Evolutionary conservation across 2,329 filamentous ascomycete genomes (phyloP), one percentile per base, ranked within the genome.

Genomic region (Pseudogymnoascus sp.): DNA sequence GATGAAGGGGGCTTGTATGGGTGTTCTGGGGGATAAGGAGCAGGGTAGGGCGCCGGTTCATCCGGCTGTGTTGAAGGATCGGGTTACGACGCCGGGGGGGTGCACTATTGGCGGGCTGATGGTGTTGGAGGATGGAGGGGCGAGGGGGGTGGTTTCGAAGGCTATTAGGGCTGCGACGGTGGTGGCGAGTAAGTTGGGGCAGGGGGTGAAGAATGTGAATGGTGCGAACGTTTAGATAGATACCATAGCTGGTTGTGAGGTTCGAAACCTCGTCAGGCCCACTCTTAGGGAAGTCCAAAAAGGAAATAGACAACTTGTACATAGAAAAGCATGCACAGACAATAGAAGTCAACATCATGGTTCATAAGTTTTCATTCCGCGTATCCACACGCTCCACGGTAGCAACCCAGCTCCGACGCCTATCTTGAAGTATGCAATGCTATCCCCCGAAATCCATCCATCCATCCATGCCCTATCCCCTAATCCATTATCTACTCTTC

Each of bases 61-160:
- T 73, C 90, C 90, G 1, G 88, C 89, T 14, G 75, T 91, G 21
- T 76, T 93, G 62, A 81, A 86, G 61, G 89, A 93, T 69, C 90
- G 89, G 76, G 87, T 91, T n/a, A 86, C 79, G 68, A 91, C 88
- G 1, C 88, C 89, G 0, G 89, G 88, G 4, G 90, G 90, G 1
- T 92, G 88, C 75, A 92, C 88, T 4, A 91, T 92, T 66, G 86
- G 85, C 1, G 90, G 89, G 0, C 74, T 93, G 61, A 73, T 91
- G 69, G 86, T 88, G 4, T 76, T 93, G 5, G 90, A 93, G 74
- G 89, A 93, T 70, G 87, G 86, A 8, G 78, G 81, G 7, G 83
- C 91, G 6, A 82, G 89, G 68, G 87, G 87, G 4, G 83, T 82
- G 0, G 80, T 92, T 16, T 81, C 86, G 1, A 83, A 83, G 69